Evolutionary conservation across 2,329 filamentous ascomycete species (phyloP).

Genomic region (Calonectria ilicicola): DNA sequence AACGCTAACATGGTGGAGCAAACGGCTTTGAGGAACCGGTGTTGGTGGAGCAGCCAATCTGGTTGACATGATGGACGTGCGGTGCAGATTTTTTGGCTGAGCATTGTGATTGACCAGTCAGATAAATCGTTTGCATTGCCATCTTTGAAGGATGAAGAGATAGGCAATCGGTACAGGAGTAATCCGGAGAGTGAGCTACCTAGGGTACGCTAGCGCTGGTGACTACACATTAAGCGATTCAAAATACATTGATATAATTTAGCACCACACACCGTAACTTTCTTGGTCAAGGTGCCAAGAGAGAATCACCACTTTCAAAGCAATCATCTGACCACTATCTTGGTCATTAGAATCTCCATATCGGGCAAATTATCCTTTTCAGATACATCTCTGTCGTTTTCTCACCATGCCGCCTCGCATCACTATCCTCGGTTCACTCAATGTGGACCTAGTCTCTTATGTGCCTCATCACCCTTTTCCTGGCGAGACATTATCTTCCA

Average conservation of each 20-base stretch:
- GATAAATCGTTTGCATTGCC: neutral
- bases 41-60: neutral
- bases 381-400: neutral
- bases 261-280: neutral
- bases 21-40: neutral
- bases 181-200: neutral
- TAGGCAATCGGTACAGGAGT: neutral
- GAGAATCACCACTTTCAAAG: neutral
- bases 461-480: conserved; percentile 74
- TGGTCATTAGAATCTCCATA: too few species aligned
- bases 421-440: conserved; percentile 74
- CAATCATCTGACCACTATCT: neutral
- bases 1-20: neutral
- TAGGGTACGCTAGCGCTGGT: neutral
- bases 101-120: neutral
- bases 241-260: neutral
- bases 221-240: neutral
- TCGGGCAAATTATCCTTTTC: neutral
- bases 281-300: neutral
- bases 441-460: conserved; percentile 78
- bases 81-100: neutral
- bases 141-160: neutral
- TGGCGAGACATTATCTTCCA: conserved; percentile 77
- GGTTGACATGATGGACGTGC: neutral
- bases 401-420: conserved; percentile 10